Evolutionary conservation across 805 yeast species (phyloP).

Genomic region (Cyberlindnera subsufficiens): DNA sequence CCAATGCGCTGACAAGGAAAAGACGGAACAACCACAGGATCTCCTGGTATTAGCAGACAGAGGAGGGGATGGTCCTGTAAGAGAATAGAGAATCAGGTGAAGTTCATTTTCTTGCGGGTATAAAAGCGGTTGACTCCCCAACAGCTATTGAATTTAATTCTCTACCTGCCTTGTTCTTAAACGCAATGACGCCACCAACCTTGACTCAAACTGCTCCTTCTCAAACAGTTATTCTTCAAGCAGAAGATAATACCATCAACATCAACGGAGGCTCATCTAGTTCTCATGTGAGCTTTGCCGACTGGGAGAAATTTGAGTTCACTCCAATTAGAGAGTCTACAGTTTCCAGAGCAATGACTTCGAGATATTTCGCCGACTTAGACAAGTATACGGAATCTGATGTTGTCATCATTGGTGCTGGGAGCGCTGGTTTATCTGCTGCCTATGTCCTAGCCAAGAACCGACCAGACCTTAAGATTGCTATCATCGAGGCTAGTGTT

Average conservation of each 20-base stretch:
- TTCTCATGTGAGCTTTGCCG: constrained; percentile 21
- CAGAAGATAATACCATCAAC: not conserved
- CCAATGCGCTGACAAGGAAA: too few species aligned
- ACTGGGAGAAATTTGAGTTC: constrained; percentile 66
- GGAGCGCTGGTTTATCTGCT: constrained; percentile 70
- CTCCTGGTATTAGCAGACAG: too few species aligned
- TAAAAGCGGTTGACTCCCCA: too few species aligned
- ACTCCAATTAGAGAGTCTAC: constrained; percentile 73
- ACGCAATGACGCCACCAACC: constrained; percentile 1
- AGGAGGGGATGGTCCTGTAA: too few species aligned
- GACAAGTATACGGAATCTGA: constrained; percentile 72
- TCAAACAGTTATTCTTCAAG: not conserved
- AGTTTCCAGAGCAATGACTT: constrained; percentile 77
- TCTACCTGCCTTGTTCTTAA: not conserved
- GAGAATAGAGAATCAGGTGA: too few species aligned
- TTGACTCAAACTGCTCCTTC: not conserved
- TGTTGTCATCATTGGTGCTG: constrained; percentile 72
- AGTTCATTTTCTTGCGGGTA: too few species aligned
- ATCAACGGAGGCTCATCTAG: not conserved
- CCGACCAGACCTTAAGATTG: constrained; percentile 71
- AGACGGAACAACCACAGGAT: too few species aligned
- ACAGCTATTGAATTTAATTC: too few species aligned
- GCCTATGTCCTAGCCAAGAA: constrained; percentile 69
- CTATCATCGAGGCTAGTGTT: constrained; percentile 69
- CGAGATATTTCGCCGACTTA: constrained; percentile 48